These are phyloP conservation scores for Podaxis sp. DNA, from an alignment of 768 basidiomycete genomes.

Conservation along the genomic window DNA sequence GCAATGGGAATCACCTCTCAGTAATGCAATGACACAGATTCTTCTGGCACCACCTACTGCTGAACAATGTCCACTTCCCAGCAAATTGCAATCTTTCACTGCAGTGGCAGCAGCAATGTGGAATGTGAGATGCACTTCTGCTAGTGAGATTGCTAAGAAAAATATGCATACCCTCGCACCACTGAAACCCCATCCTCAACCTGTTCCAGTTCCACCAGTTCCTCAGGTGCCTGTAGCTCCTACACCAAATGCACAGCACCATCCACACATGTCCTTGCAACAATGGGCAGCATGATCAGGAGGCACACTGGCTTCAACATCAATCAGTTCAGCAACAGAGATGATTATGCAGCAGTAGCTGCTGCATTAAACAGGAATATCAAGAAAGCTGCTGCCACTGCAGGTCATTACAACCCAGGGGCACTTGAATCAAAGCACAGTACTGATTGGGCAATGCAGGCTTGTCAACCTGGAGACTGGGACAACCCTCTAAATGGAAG, in stretches of 20 bases:
- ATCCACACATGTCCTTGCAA: conserved; percentile 11
- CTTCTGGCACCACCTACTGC: background rate
- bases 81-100: conserved; percentile 21
- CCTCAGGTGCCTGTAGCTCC: background rate
- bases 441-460: background rate
- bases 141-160: conserved; percentile 22
- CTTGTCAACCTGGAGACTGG: too few relatives aligned
- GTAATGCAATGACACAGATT: conserved; percentile 6
- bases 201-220: conserved; percentile 15
- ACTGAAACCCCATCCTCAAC: conserved; percentile 17
- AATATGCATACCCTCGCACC: conserved; percentile 21
- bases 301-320: background rate
- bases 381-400: background rate
- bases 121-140: conserved; percentile 23
- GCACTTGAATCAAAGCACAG: too few relatives aligned
- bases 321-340: conserved; percentile 8
- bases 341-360: conserved; percentile 8
- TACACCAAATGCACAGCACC: background rate
- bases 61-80: background rate
- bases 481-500: too few relatives aligned
- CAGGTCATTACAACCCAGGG: background rate
- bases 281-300: conserved; percentile 21
- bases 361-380: conserved; percentile 4
- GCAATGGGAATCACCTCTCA: conserved; percentile 21
- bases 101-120: conserved; percentile 24